These are phyloP conservation scores for Chlamydomonas reinhardtii DNA, from an alignment of 163 green algal species.

Conservation along the genomic window DNA sequence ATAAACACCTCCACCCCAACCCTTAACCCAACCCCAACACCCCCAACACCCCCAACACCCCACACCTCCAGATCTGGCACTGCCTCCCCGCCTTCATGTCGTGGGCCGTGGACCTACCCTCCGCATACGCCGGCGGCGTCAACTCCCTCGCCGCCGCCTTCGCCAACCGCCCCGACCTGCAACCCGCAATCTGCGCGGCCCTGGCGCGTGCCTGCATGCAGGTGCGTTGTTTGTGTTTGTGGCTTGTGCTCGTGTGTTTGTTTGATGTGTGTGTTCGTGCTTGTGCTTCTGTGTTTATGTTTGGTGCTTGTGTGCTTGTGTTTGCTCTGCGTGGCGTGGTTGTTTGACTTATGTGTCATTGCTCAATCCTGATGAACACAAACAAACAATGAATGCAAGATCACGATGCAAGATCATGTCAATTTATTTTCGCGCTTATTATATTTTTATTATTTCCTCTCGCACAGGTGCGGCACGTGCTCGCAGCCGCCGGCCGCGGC, in stretches of 20 bases:
- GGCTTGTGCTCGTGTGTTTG: not conserved
- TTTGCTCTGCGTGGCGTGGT: too few species aligned
- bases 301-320: too few species aligned
- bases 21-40: too few species aligned
- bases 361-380: too few species aligned
- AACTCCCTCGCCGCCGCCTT: slow-evolving; percentile 78
- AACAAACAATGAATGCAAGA: too few species aligned
- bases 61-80: slow-evolving; percentile 52
- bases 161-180: slow-evolving; percentile 80
- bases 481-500: slow-evolving; percentile 21
- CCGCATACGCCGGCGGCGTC: slow-evolving; percentile 60
- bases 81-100: slow-evolving; percentile 85
- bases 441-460: too few species aligned
- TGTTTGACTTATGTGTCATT: too few species aligned
- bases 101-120: slow-evolving; percentile 82
- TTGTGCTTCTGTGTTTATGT: too few species aligned
- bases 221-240: slow-evolving; percentile 33
- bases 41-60: too few species aligned
- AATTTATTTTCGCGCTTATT: too few species aligned
- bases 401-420: too few species aligned
- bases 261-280: not conserved
- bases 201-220: slow-evolving; percentile 79
- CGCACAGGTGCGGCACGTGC: slow-evolving; percentile 39
- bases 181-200: slow-evolving; percentile 70
- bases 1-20: too few species aligned